Evolutionary conservation across 441 rosid species (phyloP).

Genomic region (Populus hybrid): DNA sequence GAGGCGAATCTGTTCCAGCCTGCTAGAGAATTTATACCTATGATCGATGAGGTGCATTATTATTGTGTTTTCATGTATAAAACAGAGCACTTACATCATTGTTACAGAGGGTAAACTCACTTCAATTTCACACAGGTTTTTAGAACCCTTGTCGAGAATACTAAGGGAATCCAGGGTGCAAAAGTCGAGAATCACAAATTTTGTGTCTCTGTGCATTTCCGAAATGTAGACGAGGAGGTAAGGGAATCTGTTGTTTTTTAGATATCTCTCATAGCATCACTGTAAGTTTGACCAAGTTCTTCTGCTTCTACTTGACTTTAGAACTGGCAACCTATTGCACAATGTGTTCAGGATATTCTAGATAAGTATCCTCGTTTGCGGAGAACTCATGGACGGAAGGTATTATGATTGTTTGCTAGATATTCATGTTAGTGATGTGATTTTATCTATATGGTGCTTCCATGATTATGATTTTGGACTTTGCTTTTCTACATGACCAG

Average conservation of each 20-base stretch:
- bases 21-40: constrained; percentile 72
- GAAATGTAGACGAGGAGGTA: constrained; percentile 93
- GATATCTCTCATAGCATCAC: neutral
- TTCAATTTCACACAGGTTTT: constrained; percentile 47
- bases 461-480: neutral
- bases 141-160: constrained; percentile 69
- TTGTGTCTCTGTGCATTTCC: constrained; percentile 92
- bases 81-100: neutral
- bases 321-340: constrained; percentile 89
- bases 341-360: constrained; percentile 37
- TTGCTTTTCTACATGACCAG: constrained; percentile 25
- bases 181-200: constrained; percentile 95
- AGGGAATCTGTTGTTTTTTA: neutral
- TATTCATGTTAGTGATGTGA: neutral
- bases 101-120: neutral
- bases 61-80: neutral
- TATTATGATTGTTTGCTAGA: constrained; percentile 17
- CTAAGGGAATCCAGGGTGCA: constrained; percentile 68
- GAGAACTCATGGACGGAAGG: constrained; percentile 96
- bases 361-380: constrained; percentile 65
- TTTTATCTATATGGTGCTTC: neutral
- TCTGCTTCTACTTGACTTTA: constrained; percentile 25
- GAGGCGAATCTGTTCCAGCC: constrained; percentile 85
- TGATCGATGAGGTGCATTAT: constrained; percentile 63
- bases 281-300: neutral